These are phyloP conservation scores for Zopfochytrium polystomum DNA, from an alignment of 371 early-diverging fungal species.

Conservation along the genomic window DNA sequence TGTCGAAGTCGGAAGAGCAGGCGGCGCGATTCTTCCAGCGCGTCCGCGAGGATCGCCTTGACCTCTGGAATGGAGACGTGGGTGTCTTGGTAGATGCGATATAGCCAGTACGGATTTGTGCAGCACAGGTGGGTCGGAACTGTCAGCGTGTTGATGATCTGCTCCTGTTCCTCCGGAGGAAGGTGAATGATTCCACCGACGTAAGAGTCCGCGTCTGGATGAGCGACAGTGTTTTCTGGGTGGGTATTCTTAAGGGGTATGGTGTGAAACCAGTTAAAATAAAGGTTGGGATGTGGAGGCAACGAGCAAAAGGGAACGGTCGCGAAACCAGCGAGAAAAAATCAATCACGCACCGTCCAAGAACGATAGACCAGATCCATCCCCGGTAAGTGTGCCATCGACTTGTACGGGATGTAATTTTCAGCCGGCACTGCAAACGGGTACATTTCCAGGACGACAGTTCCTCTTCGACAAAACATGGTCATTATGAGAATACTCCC, in stretches of 20 bases:
- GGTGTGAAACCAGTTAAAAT: neutral
- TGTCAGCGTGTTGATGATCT: slow-evolving; percentile 27
- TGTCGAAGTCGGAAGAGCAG: slow-evolving; percentile 2
- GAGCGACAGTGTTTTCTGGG: slow-evolving; percentile 30
- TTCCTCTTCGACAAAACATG: slow-evolving; percentile 49
- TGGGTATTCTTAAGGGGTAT: slow-evolving; percentile 35
- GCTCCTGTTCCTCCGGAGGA: slow-evolving; percentile 30
- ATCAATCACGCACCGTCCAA: slow-evolving; percentile 44
- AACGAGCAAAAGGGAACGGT: neutral
- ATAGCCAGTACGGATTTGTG: slow-evolving; percentile 49
- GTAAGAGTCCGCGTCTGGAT: slow-evolving; percentile 32
- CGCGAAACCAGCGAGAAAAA: neutral
- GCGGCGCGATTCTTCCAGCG: slow-evolving; percentile 27
- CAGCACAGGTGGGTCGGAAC: slow-evolving; percentile 50
- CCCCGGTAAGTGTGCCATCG: slow-evolving; percentile 43
- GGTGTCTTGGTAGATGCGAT: slow-evolving; percentile 56
- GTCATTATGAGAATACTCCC: slow-evolving; percentile 48
- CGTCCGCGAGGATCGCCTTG: slow-evolving; percentile 24
- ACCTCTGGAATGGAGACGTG: slow-evolving; percentile 38
- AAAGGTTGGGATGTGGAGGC: neutral
- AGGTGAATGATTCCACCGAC: slow-evolving; percentile 46
- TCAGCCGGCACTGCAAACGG: slow-evolving; percentile 50
- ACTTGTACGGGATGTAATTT: slow-evolving; percentile 52
- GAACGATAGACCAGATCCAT: slow-evolving; percentile 47
- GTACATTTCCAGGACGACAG: slow-evolving; percentile 50